A percentile compares a stretch with the other conserved stretches of the same genome.
These are phyloP conservation scores for Ceratocystis cacaofunesta DNA, from an alignment of 2,329 filamentous ascomycete genomes.

Conservation along the genomic window DNA sequence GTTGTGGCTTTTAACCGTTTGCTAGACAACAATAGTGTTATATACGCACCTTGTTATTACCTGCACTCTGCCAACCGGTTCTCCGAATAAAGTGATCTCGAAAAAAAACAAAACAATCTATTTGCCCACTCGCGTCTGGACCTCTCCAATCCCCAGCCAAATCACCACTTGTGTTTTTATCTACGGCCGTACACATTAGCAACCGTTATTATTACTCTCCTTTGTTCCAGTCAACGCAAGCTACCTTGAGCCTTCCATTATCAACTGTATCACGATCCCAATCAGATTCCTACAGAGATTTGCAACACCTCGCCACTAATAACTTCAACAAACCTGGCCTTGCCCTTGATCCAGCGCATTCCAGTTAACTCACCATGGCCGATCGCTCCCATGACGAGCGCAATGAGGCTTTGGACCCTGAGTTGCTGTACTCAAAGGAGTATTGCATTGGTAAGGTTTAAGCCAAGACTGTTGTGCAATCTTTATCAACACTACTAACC, in stretches of 20 bases:
- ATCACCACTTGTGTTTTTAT: background rate
- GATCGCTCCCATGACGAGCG: constrained; percentile 32
- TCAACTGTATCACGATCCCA: background rate
- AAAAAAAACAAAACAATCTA: background rate
- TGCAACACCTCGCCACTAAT: background rate
- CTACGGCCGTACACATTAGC: background rate
- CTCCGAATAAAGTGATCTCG: background rate
- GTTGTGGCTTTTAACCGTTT: background rate
- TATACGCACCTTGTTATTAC: constrained; percentile 1
- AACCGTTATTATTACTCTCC: background rate
- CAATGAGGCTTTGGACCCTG: constrained; percentile 59
- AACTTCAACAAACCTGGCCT: background rate
- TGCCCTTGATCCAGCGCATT: background rate
- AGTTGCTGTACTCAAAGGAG: constrained; percentile 84
- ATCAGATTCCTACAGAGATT: background rate
- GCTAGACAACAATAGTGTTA: background rate
- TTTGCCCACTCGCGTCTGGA: background rate
- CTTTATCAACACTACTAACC: constrained; percentile 20
- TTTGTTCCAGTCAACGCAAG: background rate
- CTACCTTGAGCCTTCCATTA: background rate
- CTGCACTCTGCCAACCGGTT: background rate
- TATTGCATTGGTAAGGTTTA: constrained; percentile 59
- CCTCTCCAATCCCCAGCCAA: background rate
- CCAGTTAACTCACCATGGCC: constrained; percentile 28
- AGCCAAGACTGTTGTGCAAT: constrained; percentile 17